These are phyloP conservation scores for Yamadazyma dushanensis DNA, from an alignment of 1,139 yeast genomes.

Conservation along the genomic window DNA sequence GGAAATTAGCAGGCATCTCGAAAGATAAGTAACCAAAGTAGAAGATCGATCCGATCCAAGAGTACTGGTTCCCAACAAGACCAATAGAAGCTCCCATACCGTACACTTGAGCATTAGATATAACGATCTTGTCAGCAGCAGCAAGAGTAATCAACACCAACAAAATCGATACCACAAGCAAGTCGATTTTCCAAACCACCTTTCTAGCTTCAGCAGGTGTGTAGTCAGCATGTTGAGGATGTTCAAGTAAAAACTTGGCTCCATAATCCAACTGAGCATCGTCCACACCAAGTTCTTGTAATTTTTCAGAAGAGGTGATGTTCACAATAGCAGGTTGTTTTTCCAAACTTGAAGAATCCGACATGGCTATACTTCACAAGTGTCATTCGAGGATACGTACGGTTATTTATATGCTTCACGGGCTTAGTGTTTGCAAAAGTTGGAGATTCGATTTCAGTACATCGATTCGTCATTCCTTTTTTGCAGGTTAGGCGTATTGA, in stretches of 20 bases:
- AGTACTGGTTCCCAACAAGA: conserved; percentile 19
- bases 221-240: conserved; percentile 21
- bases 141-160: conserved; percentile 16
- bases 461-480: not conserved
- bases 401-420: not conserved
- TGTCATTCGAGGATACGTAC: not conserved
- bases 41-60: conserved; percentile 21
- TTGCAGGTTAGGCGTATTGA: conserved; percentile 7
- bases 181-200: conserved; percentile 24
- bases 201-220: conserved; percentile 21
- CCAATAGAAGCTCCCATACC: conserved; percentile 26
- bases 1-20: conserved; percentile 15
- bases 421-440: not conserved
- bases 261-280: conserved; percentile 18
- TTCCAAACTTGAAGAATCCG: conserved; percentile 4
- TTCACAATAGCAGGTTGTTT: conserved; percentile 3
- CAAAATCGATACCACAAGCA: conserved; percentile 20
- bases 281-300: not conserved
- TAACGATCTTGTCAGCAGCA: conserved; percentile 20
- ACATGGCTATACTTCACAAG: not conserved
- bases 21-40: conserved; percentile 19
- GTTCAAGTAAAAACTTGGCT: conserved; percentile 18
- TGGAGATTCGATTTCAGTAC: not conserved
- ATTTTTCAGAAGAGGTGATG: not conserved
- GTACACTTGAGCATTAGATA: conserved; percentile 41